These are phyloP conservation scores for Dioscorea alata DNA, from an alignment of 106 monocot species.

Conservation along the genomic window DNA sequence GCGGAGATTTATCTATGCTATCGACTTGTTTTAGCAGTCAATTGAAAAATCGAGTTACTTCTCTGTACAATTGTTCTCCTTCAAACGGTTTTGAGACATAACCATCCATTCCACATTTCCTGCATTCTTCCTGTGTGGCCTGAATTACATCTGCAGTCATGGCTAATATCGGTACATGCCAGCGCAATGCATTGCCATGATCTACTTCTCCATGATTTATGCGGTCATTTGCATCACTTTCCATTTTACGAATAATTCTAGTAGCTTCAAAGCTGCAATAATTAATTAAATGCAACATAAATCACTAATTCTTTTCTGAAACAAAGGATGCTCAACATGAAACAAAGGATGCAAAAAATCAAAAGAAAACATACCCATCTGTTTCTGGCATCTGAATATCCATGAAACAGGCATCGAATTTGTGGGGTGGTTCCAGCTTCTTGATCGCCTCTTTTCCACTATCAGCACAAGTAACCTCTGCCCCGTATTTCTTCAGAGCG, in stretches of 20 bases:
- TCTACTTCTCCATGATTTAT: conserved; percentile 3
- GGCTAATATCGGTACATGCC: conserved; percentile 12
- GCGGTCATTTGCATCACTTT: conserved; percentile 4
- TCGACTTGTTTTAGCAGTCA: background rate
- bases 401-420: conserved; percentile 87
- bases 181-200: background rate
- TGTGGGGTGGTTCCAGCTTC: conserved; percentile 69
- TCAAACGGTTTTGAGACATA: conserved; percentile 15
- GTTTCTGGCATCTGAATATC: conserved; percentile 93
- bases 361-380: conserved; percentile 45
- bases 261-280: conserved; percentile 11
- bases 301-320: no score
- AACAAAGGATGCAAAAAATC: background rate
- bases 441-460: conserved; percentile 62
- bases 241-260: conserved; percentile 5
- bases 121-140: conserved; percentile 14
- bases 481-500: conserved; percentile 81
- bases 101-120: conserved; percentile 17
- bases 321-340: no score
- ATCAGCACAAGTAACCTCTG: conserved; percentile 64
- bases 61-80: conserved; percentile 13
- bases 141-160: conserved; percentile 15
- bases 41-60: conserved; percentile 12
- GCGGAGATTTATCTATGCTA: background rate
- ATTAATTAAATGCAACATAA: background rate